Base-by-base conservation (phyloP, 148 eudicot genomes). In the Rhododendron kiyosumense region DNA sequence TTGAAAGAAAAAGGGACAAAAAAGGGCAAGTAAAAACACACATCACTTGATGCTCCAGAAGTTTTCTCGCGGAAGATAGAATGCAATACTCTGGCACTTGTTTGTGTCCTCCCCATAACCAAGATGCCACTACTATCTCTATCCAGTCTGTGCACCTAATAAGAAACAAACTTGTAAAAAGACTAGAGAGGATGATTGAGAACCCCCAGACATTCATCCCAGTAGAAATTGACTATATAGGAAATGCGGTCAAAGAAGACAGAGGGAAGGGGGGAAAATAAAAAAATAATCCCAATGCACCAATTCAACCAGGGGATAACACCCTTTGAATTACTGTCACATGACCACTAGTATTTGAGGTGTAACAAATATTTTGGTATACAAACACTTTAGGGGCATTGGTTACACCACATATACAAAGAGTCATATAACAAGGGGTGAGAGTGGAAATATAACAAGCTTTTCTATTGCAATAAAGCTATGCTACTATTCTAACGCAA, bases 131-230 rank as follows among this genome's bases (percentile, higher is more conserved):
- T 97, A 87, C 98, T 92, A 90, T 95, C 99, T 88, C 95, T 92
- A 89, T 97, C 99, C 81, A 97, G 98, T 85, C 99, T 94, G 91
- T 97, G 99, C 83, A 97, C 98, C 99, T 97, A 90, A 90, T 59
- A 88, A 77, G 81, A 65, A 83, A 63, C 30, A 90, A 86, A 73
- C 74, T 89, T 85, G 75, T 81, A 54, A 84, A 78, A 48, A 63
- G 32, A 26, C 11, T 3, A 67, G 32, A n/a, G 34, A 67, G 17
- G 32, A 67, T 54, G 51, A 78, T 26, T 45, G 43, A 34, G 51
- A 75, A 52, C 45, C 9, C 41, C 49, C 4, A 69, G 34, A 45
- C 61, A 15, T 54, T 22, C 20, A 22, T 15, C 20, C 7, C 36
- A 80, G 46, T 7, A 77, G 30, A 2, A 78, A 63, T 41, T 7